Evolutionary conservation across 108 stramenopile species (phyloP).

Genomic region (Cyclotella choctawhatcheeana): DNA sequence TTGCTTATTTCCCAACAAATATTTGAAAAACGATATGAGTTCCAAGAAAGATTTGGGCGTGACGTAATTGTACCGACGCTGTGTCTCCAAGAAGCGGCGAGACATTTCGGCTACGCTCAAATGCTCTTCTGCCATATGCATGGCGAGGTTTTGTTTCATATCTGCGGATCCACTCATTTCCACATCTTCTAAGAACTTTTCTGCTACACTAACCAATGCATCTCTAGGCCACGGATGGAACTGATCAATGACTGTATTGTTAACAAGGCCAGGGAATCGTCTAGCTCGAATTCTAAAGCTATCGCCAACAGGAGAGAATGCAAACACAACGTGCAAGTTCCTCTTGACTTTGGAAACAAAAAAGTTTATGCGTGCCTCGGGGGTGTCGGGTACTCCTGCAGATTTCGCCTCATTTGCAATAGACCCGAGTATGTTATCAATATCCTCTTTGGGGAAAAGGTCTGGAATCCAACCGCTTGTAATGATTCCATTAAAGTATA

Average conservation of each 20-base stretch:
- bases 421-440: conserved; percentile 73
- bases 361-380: conserved; percentile 73
- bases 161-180: conserved; percentile 58
- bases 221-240: conserved; percentile 93
- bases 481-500: conserved; percentile 91
- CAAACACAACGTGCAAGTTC: conserved; percentile 87
- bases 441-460: conserved; percentile 88
- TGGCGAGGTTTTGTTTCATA: conserved; percentile 58
- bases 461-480: conserved; percentile 90
- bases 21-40: conserved; percentile 89
- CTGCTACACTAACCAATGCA: conserved; percentile 85
- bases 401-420: conserved; percentile 86
- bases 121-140: conserved; percentile 93
- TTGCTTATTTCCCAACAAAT: conserved; percentile 79
- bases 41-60: conserved; percentile 93
- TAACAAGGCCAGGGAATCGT: conserved; percentile 89
- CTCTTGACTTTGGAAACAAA: conserved; percentile 74
- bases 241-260: conserved; percentile 86
- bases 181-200: conserved; percentile 79
- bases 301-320: conserved; percentile 91
- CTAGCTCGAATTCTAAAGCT: conserved; percentile 87
- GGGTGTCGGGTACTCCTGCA: conserved; percentile 73
- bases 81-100: conserved; percentile 63
- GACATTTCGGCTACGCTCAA: conserved; percentile 76
- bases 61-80: conserved; percentile 90